Percentiles rank a stretch among this genome's conserved stretches.
Conservation (phyloP, 1,139 yeast species). For the Sugiyamaella novakii region DNA sequence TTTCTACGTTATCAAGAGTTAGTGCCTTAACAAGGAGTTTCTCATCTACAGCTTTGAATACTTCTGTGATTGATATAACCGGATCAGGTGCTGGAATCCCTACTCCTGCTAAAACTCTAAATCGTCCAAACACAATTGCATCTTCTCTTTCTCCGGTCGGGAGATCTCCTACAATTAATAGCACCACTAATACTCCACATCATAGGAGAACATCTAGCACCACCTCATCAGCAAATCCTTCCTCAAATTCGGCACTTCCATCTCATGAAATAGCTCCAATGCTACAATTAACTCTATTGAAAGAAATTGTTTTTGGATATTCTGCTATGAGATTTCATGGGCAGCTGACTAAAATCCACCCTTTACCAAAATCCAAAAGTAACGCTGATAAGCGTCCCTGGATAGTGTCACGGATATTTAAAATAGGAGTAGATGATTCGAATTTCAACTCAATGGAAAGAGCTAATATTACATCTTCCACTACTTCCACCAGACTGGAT, state of each 20-base stretch:
- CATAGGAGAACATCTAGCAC: conserved; percentile 17
- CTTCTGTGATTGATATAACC: too few species aligned
- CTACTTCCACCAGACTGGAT: not conserved
- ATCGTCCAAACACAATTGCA: not conserved
- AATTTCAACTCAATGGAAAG: not conserved
- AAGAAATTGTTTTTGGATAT: conserved; percentile 35
- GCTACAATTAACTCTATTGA: conserved; percentile 27
- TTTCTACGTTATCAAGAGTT: conserved; percentile 10
- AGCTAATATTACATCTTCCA: not conserved
- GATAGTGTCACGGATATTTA: conserved; percentile 32
- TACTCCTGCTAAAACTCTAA: not conserved
- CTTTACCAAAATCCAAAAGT: conserved; percentile 25
- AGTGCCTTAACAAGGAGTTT: conserved; percentile 17
- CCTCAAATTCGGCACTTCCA: not conserved
- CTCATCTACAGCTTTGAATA: conserved; percentile 20
- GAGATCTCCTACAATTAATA: not conserved
- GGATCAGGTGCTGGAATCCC: not conserved
- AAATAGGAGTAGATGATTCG: conserved; percentile 24
- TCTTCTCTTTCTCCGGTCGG: conserved; percentile 10
- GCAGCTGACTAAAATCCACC: conserved; percentile 34
- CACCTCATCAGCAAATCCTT: not conserved
- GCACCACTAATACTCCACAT: not conserved
- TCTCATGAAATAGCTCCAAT: conserved; percentile 15
- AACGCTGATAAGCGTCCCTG: conserved; percentile 22
- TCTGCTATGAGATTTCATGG: conserved; percentile 32